Percentiles rank a stretch among this genome's conserved stretches.
These are phyloP conservation scores for Fusarium sp. DNA, from an alignment of 2,329 filamentous ascomycete genomes.

Conservation along the genomic window DNA sequence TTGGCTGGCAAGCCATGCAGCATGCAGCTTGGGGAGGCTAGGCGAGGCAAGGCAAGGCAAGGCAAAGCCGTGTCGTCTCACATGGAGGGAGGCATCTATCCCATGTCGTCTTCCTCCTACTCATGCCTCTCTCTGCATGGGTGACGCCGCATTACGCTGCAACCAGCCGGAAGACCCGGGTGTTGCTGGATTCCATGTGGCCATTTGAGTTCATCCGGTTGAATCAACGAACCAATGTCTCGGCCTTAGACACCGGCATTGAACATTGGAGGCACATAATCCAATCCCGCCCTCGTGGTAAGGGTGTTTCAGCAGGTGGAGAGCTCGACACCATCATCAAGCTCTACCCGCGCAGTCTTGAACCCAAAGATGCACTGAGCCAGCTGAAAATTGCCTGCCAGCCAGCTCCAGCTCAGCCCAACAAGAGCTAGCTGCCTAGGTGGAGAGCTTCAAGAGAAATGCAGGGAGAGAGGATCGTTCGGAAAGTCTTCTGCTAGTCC, in stretches of 20 bases:
- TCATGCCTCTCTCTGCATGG: neutral
- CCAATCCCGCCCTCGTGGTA: neutral
- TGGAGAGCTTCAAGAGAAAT: neutral
- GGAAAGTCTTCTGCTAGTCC: neutral
- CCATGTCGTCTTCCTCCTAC: neutral
- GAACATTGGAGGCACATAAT: conserved; percentile 2
- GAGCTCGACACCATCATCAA: neutral
- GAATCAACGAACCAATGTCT: conserved; percentile 7
- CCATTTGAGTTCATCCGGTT: conserved; percentile 28
- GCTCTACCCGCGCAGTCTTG: neutral
- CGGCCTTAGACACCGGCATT: neutral
- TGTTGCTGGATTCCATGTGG: conserved; percentile 1
- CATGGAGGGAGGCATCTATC: conserved; percentile 3
- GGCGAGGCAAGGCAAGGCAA: neutral
- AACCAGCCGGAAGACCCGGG: conserved; percentile 22
- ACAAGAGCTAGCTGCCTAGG: neutral
- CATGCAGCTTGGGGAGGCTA: neutral
- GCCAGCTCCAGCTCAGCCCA: conserved; percentile 9
- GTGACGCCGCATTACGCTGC: neutral
- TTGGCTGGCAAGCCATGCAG: conserved; percentile 3
- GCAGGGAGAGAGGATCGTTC: conserved; percentile 1
- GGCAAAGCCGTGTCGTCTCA: conserved; percentile 6
- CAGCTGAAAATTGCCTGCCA: neutral
- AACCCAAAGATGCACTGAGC: neutral
- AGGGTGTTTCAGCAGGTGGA: conserved; percentile 14